Percentiles rank a stretch among this genome's conserved stretches.
These are phyloP conservation scores for Gloeophyllum trabeum DNA, from an alignment of 768 basidiomycete species.

Conservation along the genomic window DNA sequence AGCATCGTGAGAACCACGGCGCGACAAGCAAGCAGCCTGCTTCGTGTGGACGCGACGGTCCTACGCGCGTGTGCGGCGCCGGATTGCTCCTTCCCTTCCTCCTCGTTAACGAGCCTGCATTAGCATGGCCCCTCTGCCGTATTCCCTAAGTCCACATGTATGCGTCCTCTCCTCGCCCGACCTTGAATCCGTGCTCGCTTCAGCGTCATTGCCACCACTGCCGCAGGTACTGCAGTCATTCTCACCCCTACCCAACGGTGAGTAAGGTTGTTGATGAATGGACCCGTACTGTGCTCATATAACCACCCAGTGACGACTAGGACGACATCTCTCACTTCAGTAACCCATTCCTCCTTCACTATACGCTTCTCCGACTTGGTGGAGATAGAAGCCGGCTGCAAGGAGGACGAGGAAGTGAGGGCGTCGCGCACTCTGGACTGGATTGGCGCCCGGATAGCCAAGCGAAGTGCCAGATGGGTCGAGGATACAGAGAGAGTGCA, in stretches of 20 bases:
- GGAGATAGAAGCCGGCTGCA: conserved; percentile 63
- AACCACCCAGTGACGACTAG: conserved; percentile 56
- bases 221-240: conserved; percentile 75
- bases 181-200: conserved; percentile 45
- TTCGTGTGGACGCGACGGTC: no score
- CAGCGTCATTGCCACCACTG: conserved; percentile 54
- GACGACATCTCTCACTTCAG: conserved; percentile 59
- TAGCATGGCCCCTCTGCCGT: conserved; percentile 28
- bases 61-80: no score
- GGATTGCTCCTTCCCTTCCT: no score
- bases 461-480: conserved; percentile 59
- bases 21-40: no score
- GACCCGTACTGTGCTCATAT: conserved; percentile 3
- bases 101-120: no score
- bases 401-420: conserved; percentile 71
- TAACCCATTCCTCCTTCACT: conserved; percentile 62
- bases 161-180: conserved; percentile 66
- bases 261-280: not conserved
- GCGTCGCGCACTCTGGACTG: conserved; percentile 78
- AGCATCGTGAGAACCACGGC: no score
- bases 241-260: conserved; percentile 75
- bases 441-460: conserved; percentile 64
- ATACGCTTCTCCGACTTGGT: conserved; percentile 69
- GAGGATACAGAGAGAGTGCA: conserved; percentile 44
- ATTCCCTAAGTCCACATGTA: conserved; percentile 74